Evolutionary conservation across 371 early-diverging fungal species (phyloP).

Genomic region (Mucor sp.): DNA sequence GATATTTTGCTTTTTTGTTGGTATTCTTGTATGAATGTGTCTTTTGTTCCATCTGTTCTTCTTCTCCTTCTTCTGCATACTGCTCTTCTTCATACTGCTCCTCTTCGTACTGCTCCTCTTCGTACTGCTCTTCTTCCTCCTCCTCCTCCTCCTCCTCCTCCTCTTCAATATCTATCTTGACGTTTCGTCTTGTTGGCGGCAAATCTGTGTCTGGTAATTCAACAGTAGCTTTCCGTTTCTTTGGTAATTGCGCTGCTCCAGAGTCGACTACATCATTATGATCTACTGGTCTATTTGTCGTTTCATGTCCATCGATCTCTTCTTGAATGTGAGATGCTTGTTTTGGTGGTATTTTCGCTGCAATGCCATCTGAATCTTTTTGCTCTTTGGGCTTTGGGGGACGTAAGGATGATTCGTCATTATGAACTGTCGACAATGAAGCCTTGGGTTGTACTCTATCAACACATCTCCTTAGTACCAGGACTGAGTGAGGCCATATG

Average conservation of each 20-base stretch:
- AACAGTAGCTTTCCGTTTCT: background rate
- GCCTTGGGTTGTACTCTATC: background rate
- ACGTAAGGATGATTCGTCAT: background rate
- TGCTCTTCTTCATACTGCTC: background rate
- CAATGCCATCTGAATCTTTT: background rate
- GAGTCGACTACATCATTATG: background rate
- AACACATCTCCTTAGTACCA: background rate
- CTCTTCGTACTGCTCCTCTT: background rate
- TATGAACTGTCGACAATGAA: background rate
- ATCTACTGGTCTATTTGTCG: background rate
- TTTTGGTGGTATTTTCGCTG: background rate
- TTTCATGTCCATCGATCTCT: background rate
- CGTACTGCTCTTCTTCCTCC: background rate
- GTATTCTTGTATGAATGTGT: background rate
- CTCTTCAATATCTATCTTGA: background rate
- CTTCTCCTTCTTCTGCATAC: background rate
- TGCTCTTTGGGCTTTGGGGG: background rate
- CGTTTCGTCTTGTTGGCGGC: background rate
- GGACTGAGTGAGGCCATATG: background rate
- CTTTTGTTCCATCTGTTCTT: background rate
- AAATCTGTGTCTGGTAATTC: background rate
- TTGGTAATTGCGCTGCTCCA: background rate
- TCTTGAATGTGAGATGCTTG: background rate
- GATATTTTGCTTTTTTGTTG: background rate
- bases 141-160: conserved; percentile 9